Percentiles rank a stretch among this genome's conserved stretches.
These are phyloP conservation scores for Malus sieversii DNA, from an alignment of 306 rosid genomes.

Conservation along the genomic window DNA sequence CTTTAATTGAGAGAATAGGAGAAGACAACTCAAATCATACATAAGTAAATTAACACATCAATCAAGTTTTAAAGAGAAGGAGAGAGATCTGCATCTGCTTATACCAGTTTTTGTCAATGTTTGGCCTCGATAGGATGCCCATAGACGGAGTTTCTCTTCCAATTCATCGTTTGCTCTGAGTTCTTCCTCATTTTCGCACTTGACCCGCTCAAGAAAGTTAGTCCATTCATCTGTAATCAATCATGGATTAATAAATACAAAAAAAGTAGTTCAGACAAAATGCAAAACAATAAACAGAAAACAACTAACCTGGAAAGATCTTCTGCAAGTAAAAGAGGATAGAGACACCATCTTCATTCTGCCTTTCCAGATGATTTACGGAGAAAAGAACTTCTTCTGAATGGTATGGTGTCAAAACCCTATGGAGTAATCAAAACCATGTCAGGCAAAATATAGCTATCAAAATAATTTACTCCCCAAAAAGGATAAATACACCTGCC, in stretches of 20 bases:
- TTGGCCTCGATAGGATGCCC: conserved; percentile 98
- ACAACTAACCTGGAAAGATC: conserved; percentile 74
- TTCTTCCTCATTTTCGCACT: conserved; percentile 42
- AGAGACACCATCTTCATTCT: conserved; percentile 90
- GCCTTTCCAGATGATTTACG: conserved; percentile 40
- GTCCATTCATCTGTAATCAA: conserved; percentile 77
- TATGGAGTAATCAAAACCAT: conserved; percentile 28
- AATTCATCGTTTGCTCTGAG: conserved; percentile 34
- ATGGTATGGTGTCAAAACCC: conserved; percentile 82
- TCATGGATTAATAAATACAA: background rate
- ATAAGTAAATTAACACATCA: background rate
- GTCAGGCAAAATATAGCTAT: background rate
- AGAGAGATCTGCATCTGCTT: background rate
- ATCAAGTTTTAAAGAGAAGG: conserved; percentile 5
- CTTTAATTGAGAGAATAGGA: conserved; percentile 31
- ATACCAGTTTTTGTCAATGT: conserved; percentile 96
- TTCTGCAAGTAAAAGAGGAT: conserved; percentile 90
- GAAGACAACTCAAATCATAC: conserved; percentile 1
- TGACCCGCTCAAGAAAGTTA: conserved; percentile 74
- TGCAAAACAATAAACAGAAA: conserved; percentile 14
- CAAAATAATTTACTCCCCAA: background rate
- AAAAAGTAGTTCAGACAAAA: conserved; percentile 6
- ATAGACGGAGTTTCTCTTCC: conserved; percentile 72
- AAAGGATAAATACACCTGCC: background rate
- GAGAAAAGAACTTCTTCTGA: conserved; percentile 80